Conservation (phyloP, 2,329 filamentous ascomycete species). For the Fusarium longipes region DNA sequence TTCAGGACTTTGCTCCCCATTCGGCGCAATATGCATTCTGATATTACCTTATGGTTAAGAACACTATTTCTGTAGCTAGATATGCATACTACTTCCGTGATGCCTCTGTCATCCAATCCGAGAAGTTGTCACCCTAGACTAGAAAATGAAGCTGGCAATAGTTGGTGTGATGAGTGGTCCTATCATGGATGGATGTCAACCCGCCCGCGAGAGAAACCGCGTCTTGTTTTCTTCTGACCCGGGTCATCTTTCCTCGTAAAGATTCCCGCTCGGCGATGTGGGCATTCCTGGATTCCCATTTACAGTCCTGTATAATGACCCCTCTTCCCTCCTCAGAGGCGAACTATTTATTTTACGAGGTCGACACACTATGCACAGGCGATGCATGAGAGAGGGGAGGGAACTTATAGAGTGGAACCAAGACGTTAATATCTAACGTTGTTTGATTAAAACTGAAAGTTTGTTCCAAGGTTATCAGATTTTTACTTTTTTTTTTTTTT, state of each 20-base stretch:
- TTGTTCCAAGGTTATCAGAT: slow-evolving; percentile 5
- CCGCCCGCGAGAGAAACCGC: not conserved
- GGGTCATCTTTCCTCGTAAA: not conserved
- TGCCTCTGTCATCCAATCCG: slow-evolving; percentile 38
- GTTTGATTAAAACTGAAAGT: slow-evolving; percentile 10
- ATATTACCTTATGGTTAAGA: slow-evolving; percentile 10
- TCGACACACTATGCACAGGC: not conserved
- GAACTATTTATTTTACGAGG: slow-evolving; percentile 1
- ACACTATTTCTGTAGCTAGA: slow-evolving; percentile 11
- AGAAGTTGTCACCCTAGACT: slow-evolving; percentile 18
- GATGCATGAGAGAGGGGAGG: slow-evolving; percentile 11
- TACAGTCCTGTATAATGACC: not conserved
- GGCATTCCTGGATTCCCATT: slow-evolving; percentile 10
- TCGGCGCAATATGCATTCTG: not conserved
- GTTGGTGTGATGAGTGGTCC: slow-evolving; percentile 3
- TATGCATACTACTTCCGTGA: slow-evolving; percentile 18
- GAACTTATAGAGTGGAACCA: slow-evolving; percentile 23
- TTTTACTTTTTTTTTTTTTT: slow-evolving; percentile 7
- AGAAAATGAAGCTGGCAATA: slow-evolving; percentile 23
- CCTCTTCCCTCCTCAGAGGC: not conserved
- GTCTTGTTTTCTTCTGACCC: slow-evolving; percentile 1
- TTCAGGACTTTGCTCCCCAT: not conserved
- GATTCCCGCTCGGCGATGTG: not conserved
- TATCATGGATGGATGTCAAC: not conserved
- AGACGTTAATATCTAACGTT: slow-evolving; percentile 6